Percentiles rank a stretch among this genome's conserved stretches.
phyloP scores from a whole-genome alignment of 208 protist species.

The Leishmania guyanensis region DNA sequence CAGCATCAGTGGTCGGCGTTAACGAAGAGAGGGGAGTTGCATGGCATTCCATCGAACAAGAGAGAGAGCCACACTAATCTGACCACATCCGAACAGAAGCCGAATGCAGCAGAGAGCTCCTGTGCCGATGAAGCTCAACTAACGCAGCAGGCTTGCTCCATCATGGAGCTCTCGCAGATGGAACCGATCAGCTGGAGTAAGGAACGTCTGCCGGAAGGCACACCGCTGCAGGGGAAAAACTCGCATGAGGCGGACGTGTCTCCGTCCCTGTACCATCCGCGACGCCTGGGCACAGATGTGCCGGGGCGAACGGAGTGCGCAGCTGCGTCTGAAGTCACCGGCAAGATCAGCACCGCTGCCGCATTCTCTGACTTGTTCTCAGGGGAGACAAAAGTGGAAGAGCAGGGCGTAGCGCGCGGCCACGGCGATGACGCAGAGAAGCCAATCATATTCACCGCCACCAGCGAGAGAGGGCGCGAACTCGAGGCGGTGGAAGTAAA shows the following conservation, averaged over 20 bases:
- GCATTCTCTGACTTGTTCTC: slow-evolving; percentile 12
- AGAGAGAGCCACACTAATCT: slow-evolving; percentile 6
- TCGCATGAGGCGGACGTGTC: slow-evolving; percentile 2
- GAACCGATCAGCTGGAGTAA: neutral
- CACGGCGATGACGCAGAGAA: slow-evolving; percentile 1
- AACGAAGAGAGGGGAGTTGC: neutral
- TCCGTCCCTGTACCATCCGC: slow-evolving; percentile 18
- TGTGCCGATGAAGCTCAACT: neutral
- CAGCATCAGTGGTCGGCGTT: slow-evolving; percentile 9
- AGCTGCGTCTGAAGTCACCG: neutral
- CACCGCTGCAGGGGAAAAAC: slow-evolving; percentile 23
- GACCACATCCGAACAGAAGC: slow-evolving; percentile 16
- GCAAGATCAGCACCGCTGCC: slow-evolving; percentile 1
- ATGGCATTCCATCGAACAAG: slow-evolving; percentile 4
- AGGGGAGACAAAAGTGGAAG: slow-evolving; percentile 5
- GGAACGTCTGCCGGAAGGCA: neutral
- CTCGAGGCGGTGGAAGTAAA: neutral
- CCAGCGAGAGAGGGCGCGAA: slow-evolving; percentile 23
- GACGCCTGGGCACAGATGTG: slow-evolving; percentile 11
- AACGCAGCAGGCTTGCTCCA: slow-evolving; percentile 14
- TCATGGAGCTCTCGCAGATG: slow-evolving; percentile 13
- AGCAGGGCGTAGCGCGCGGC: neutral
- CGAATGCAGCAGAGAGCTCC: neutral
- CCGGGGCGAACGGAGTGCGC: slow-evolving; percentile 15
- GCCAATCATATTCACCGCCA: slow-evolving; percentile 32